These are phyloP conservation scores for Paraleonurus japonicus DNA, from an alignment of 257 asterid species.

Conservation along the genomic window DNA sequence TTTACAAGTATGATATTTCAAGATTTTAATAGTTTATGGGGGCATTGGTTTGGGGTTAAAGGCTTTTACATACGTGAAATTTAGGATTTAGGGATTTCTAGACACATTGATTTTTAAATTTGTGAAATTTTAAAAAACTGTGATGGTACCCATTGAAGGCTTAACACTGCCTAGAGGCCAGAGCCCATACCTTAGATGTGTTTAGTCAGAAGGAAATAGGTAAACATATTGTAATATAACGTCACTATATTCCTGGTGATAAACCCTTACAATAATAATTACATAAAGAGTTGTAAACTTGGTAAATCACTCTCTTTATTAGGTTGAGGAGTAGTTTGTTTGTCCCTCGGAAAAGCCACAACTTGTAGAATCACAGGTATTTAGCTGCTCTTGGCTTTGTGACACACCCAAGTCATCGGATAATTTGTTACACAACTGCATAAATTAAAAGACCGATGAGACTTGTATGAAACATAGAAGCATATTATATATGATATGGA, in stretches of 20 bases:
- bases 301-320: background rate
- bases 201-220: too few relatives aligned
- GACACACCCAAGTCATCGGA: slow-evolving; percentile 76
- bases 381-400: slow-evolving; percentile 44
- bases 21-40: too few relatives aligned
- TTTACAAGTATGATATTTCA: too few relatives aligned
- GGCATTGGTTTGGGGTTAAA: too few relatives aligned
- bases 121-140: too few relatives aligned
- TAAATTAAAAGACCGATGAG: background rate
- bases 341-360: background rate
- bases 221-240: too few relatives aligned
- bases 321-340: background rate
- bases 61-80: too few relatives aligned
- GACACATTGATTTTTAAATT: too few relatives aligned
- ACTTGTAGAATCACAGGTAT: slow-evolving; percentile 12
- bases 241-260: background rate
- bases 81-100: too few relatives aligned
- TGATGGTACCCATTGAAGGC: too few relatives aligned
- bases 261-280: background rate
- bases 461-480: background rate
- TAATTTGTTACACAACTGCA: slow-evolving; percentile 83
- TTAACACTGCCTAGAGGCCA: too few relatives aligned
- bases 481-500: background rate
- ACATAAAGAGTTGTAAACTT: background rate
- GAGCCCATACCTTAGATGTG: too few relatives aligned